Evolutionary conservation across 805 yeast genomes (phyloP).

Genomic region (Metschnikowia rubicola): DNA sequence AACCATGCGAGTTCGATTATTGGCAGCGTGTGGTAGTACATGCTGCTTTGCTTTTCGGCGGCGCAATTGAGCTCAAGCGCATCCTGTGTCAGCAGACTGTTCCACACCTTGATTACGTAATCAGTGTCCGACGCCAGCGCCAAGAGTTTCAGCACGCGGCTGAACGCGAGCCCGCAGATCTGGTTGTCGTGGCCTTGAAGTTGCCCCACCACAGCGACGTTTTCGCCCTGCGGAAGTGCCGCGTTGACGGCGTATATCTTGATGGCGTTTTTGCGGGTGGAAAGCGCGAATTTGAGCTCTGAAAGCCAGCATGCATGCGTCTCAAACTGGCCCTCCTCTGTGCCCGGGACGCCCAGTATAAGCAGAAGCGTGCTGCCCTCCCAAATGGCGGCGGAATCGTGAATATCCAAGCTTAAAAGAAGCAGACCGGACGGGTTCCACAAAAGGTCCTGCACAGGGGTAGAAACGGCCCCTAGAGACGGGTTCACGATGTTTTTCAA

Average conservation of each 20-base stretch:
- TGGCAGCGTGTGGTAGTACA: slow-evolving; percentile 50
- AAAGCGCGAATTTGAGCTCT: slow-evolving; percentile 63
- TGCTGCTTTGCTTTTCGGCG: slow-evolving; percentile 9
- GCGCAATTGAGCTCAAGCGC: slow-evolving; percentile 32
- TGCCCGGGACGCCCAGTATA: slow-evolving; percentile 25
- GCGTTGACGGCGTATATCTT: slow-evolving; percentile 46
- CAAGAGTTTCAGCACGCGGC: slow-evolving; percentile 48
- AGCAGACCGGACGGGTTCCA: slow-evolving; percentile 61
- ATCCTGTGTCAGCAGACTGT: slow-evolving; percentile 55
- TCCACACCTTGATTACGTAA: slow-evolving; percentile 70
- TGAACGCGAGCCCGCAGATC: slow-evolving; percentile 55
- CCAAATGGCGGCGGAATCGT: slow-evolving; percentile 53
- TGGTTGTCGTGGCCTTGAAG: slow-evolving; percentile 61
- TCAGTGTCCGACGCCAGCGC: slow-evolving; percentile 76
- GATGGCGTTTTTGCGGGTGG: slow-evolving; percentile 55
- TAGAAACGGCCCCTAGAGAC: slow-evolving; percentile 9
- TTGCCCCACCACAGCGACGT: slow-evolving; percentile 27
- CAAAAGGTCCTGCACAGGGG: slow-evolving; percentile 42
- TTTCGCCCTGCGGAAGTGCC: slow-evolving; percentile 11
- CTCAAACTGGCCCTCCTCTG: slow-evolving; percentile 8
- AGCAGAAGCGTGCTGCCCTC: slow-evolving; percentile 45
- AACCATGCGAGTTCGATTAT: slow-evolving; percentile 58
- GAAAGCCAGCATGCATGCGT: slow-evolving; percentile 74
- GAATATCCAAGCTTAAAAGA: slow-evolving; percentile 56
- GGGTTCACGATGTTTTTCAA: slow-evolving; percentile 46